Evolutionary conservation across 371 early-diverging fungal species (phyloP).

Genomic region (Parasitella parasitica): DNA sequence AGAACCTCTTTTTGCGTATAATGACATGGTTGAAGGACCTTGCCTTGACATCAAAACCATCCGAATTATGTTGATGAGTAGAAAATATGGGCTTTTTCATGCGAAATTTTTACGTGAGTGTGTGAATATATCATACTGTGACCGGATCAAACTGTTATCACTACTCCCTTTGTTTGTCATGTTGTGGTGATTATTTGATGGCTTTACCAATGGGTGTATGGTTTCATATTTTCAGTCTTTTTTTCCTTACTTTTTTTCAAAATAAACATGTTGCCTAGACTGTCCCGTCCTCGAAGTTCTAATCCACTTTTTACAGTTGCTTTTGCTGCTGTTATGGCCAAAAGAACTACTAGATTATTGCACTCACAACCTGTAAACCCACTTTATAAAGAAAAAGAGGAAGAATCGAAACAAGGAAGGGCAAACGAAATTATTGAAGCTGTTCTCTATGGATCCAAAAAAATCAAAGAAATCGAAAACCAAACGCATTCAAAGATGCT

Average conservation of each 20-base stretch:
- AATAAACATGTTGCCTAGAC: neutral
- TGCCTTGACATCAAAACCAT: no score
- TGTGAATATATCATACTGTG: neutral
- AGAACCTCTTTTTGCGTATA: no score
- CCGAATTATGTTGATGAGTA: neutral
- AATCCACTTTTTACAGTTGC: no score
- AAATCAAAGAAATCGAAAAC: constrained; percentile 48
- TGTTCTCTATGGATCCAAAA: constrained; percentile 65
- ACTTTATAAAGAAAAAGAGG: neutral
- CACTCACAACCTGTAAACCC: neutral
- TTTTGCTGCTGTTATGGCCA: neutral
- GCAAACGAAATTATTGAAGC: constrained; percentile 54
- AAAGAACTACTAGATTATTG: neutral
- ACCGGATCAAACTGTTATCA: neutral
- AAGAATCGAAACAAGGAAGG: constrained; percentile 8
- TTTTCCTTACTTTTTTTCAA: neutral
- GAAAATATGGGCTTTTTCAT: neutral
- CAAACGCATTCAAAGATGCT: constrained; percentile 69
- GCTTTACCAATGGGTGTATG: neutral
- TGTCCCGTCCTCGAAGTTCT: neutral
- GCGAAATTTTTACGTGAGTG: neutral
- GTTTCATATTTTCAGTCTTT: neutral
- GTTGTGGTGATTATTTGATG: neutral
- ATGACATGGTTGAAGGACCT: no score
- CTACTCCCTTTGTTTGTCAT: neutral